Evolutionary conservation across 1,284 basidiomycete genomes (phyloP).

Genomic region (Sporisorium sorghi): DNA sequence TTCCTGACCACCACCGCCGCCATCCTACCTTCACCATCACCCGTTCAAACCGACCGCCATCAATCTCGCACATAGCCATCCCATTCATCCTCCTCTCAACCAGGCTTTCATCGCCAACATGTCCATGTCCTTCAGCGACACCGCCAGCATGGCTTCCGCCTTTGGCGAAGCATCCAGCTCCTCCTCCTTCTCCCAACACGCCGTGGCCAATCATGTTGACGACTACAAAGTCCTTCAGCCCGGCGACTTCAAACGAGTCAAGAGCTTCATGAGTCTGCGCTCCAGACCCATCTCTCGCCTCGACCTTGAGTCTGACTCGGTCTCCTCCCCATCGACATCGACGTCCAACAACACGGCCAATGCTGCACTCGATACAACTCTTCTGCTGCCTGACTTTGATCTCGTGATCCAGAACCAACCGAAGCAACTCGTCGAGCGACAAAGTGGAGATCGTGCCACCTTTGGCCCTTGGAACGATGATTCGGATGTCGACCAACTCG

Average conservation of each 20-base stretch:
- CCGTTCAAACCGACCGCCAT: too few species aligned
- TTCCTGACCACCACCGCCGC: not conserved
- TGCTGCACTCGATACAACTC: not conserved
- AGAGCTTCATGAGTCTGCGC: constrained; percentile 19
- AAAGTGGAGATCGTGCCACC: constrained; percentile 17
- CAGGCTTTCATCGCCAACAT: not conserved
- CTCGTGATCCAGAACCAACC: constrained; percentile 15
- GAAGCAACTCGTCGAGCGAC: constrained; percentile 8
- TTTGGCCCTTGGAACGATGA: constrained; percentile 21
- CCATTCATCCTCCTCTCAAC: not conserved
- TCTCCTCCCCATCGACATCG: not conserved
- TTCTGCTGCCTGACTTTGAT: constrained; percentile 27
- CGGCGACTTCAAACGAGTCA: constrained; percentile 35
- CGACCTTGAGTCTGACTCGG: constrained; percentile 2
- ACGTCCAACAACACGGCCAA: not conserved
- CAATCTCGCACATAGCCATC: not conserved
- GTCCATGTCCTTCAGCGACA: constrained; percentile 9
- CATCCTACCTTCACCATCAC: too few species aligned
- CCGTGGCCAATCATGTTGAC: not conserved
- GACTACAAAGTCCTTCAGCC: constrained; percentile 38
- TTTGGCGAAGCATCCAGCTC: constrained; percentile 7
- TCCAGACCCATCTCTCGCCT: constrained; percentile 23
- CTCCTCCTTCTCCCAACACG: constrained; percentile 16
- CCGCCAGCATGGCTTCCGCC: not conserved
- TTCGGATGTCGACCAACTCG: not conserved